phyloP scores from a whole-genome alignment of 352 stramenopile genomes.

The Globisporangium okanoganense region DNA sequence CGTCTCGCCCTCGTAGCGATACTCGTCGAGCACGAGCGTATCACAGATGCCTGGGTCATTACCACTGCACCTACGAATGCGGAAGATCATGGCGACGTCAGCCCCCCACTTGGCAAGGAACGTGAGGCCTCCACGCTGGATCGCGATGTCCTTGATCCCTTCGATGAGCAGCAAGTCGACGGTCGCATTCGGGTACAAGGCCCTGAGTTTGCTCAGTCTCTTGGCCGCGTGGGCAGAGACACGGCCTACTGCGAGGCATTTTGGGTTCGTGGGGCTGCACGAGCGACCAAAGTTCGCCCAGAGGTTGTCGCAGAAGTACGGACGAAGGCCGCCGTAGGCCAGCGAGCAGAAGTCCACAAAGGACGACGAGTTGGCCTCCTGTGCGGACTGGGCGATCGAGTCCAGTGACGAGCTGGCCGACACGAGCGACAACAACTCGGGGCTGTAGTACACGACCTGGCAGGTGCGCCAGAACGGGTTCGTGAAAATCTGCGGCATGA shows the following conservation, averaged over 20 bases:
- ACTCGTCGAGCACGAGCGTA: slow-evolving; percentile 9
- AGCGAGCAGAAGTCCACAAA: slow-evolving; percentile 12
- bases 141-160: slow-evolving; percentile 3
- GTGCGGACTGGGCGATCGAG: background rate
- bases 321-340: slow-evolving; percentile 4
- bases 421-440: background rate
- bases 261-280: background rate
- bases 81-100: slow-evolving; percentile 12
- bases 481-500: slow-evolving; percentile 5
- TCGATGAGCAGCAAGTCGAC: slow-evolving; percentile 13
- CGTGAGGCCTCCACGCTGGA: background rate
- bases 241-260: background rate
- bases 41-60: background rate
- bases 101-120: slow-evolving; percentile 1
- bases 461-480: slow-evolving; percentile 6
- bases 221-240: background rate
- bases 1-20: slow-evolving; percentile 16
- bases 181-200: background rate
- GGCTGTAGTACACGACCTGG: slow-evolving; percentile 7
- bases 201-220: background rate
- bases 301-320: slow-evolving; percentile 12
- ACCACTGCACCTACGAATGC: slow-evolving; percentile 3
- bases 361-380: background rate
- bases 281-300: slow-evolving; percentile 9
- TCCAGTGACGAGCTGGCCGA: background rate